Evolutionary conservation across 2,329 filamentous ascomycete genomes (phyloP).

Genomic region (Orbilia quercus): DNA sequence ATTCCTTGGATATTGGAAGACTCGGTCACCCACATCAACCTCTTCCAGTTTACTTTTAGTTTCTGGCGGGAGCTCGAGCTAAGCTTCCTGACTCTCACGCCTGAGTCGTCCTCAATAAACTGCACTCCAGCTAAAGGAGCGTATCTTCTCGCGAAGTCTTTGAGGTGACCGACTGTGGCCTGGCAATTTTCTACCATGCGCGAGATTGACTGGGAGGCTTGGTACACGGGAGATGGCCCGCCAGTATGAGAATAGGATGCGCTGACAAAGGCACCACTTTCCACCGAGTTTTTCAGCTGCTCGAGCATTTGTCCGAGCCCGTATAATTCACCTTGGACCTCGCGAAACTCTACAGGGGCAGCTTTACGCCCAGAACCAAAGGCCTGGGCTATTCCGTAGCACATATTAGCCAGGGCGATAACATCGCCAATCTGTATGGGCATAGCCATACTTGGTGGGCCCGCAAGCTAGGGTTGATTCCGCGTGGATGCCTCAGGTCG

Average conservation of each 20-base stretch:
- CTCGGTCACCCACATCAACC: constrained; percentile 48
- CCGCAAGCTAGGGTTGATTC: constrained; percentile 2
- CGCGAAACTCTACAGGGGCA: constrained; percentile 61
- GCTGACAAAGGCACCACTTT: constrained; percentile 23
- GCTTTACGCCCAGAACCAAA: constrained; percentile 61
- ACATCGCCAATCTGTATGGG: constrained; percentile 61
- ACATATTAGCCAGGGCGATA: constrained; percentile 60
- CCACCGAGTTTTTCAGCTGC: constrained; percentile 54
- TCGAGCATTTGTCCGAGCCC: constrained; percentile 60
- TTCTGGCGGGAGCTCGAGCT: constrained; percentile 41
- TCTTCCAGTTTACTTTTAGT: constrained; percentile 49
- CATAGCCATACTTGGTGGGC: constrained; percentile 58
- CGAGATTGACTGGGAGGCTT: constrained; percentile 39
- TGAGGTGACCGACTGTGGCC: constrained; percentile 37
- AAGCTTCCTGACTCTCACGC: constrained; percentile 36
- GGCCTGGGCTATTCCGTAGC: constrained; percentile 60
- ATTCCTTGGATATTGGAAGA: constrained; percentile 51
- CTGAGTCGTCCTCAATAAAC: constrained; percentile 39
- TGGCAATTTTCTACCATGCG: constrained; percentile 50
- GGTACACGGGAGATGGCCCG: constrained; percentile 22
- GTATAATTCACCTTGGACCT: constrained; percentile 61
- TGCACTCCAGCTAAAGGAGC: constrained; percentile 45
- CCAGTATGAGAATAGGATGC: background rate
- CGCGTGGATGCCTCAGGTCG: constrained; percentile 32
- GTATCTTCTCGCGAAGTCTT: constrained; percentile 49